phyloP scores from a whole-genome alignment of 176 grass and related monocot genomes.

The Dendrocalamus sinicus region DNA sequence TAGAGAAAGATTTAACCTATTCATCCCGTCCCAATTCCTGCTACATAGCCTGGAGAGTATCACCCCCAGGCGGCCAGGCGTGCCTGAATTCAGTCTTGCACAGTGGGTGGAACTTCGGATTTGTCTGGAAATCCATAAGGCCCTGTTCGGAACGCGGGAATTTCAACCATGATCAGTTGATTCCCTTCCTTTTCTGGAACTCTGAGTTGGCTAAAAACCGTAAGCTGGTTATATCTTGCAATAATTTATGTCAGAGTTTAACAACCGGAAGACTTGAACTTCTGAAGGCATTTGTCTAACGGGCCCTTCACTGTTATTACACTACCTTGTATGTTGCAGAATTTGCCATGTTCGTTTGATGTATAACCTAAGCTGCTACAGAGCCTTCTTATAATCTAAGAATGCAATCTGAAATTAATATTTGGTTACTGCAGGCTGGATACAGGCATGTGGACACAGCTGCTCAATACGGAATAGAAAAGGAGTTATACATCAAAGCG shows the following conservation, averaged over 20 bases:
- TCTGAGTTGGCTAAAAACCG: background rate
- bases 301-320: background rate
- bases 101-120: background rate
- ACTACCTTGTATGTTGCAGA: background rate
- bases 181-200: background rate
- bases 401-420: background rate
- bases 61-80: background rate
- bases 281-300: background rate
- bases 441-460: constrained; percentile 88
- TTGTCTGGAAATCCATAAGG: background rate
- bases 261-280: background rate
- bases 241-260: background rate
- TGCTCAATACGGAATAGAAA: constrained; percentile 58
- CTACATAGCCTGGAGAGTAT: background rate
- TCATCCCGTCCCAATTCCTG: background rate
- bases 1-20: background rate
- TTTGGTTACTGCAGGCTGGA: constrained; percentile 61
- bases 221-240: background rate
- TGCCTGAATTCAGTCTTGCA: background rate
- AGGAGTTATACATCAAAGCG: constrained; percentile 57
- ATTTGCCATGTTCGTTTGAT: background rate
- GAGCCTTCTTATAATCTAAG: constrained; percentile 5
- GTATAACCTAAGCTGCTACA: background rate
- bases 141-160: no score
- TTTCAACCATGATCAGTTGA: background rate